Evolutionary conservation across 164 flowering plant genomes (phyloP), one percentile per base, ranked within the genome.

Genomic region (Amborella trichopoda): DNA sequence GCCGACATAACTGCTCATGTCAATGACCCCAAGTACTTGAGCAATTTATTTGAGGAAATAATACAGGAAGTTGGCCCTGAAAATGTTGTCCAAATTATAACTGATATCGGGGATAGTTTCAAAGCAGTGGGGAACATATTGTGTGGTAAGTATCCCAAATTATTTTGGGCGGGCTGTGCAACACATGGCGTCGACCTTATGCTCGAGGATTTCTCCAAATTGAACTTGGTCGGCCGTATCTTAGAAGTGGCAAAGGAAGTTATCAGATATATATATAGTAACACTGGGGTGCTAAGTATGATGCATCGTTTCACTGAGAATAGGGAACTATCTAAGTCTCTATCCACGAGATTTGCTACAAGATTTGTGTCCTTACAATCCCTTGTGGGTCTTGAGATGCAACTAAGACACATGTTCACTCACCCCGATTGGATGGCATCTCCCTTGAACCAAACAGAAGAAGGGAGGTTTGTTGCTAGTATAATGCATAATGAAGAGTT

Each of bases 11-110:
- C 94, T 3, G 60, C 83, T 6, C 81, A 70, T 60, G 74, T 72
- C 63, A 90, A 78, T 66, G 83, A 71, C 62, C 49, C 72, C 22
- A 90, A 90, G 55, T 63, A 57, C 56, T 72, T 86, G 30, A 72
- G 72, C 45, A 94, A 90, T 60, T 52, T 83, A 21, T 77, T 90
- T 58, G 94, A 81, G 55, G 68, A 86, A 4, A 79, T 83, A 10
- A 83, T 90, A 60, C 97, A 86, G 67, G 89, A 90, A 48, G 50
- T 83, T 53, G 95, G 97, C 26, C 67, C 75, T 1, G 91, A 86
- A 53, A 81, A 90, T 66, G 88, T 90, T 30, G 91, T 90, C 55
- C 97, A 90, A 59, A 72, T 90, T 23, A 80, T 90, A 47, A 63
- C 76, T 67, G 97, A 83, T 58, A 68, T 67, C 63, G 59, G 76